Evolutionary conservation across 805 yeast species (phyloP).

Genomic region (Teunomyces panamensis): DNA sequence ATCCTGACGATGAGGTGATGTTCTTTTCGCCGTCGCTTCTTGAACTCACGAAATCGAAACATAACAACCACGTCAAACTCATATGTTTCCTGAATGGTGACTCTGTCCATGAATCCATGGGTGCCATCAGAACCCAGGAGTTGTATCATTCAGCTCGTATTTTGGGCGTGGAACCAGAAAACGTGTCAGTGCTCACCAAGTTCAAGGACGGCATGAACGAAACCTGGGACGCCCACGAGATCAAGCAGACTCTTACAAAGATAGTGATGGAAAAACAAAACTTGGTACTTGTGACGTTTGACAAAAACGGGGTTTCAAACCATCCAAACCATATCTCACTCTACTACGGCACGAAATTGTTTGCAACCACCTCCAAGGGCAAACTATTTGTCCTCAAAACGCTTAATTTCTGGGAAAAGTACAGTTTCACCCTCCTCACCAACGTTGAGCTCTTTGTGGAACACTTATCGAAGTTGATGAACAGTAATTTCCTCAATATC

Average conservation of each 20-base stretch:
- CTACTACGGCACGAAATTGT: conserved; percentile 46
- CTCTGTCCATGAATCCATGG: conserved; percentile 61
- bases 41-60: conserved; percentile 45
- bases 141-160: conserved; percentile 51
- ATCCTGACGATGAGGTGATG: conserved; percentile 99
- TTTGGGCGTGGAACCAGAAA: conserved; percentile 45
- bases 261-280: conserved; percentile 19
- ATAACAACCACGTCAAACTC: conserved; percentile 52
- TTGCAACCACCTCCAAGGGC: conserved; percentile 10
- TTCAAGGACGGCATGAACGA: conserved; percentile 64
- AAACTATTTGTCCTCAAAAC: conserved; percentile 33
- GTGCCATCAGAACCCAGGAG: conserved; percentile 60
- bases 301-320: conserved; percentile 72
- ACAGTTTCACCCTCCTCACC: conserved; percentile 45
- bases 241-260: conserved; percentile 36
- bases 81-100: conserved; percentile 79
- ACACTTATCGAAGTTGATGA: conserved; percentile 30
- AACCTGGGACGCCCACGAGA: conserved; percentile 55
- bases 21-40: conserved; percentile 81
- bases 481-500: conserved; percentile 28
- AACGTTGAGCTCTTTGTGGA: conserved; percentile 39
- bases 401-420: conserved; percentile 44
- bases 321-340: conserved; percentile 85
- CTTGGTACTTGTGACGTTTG: conserved; percentile 69
- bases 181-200: conserved; percentile 45